Conservation (phyloP, 148 eudicot genomes). For the Spergularia marina region DNA sequence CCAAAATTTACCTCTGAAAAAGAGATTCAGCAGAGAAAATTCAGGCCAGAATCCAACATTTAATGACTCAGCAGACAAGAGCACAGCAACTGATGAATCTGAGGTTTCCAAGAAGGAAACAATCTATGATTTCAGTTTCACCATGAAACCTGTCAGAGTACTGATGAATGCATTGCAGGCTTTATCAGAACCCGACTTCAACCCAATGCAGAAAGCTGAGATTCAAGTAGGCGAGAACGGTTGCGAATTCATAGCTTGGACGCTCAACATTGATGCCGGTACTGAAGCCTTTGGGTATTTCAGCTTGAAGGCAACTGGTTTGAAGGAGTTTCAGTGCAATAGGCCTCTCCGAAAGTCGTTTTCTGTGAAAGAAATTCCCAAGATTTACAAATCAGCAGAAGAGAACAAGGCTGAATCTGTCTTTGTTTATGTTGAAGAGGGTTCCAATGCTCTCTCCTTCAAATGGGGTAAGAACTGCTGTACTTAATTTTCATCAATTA, state of each 20-base stretch:
- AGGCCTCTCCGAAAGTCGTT: background rate
- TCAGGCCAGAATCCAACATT: too few species aligned
- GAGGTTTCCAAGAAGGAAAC: background rate
- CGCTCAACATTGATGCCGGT: background rate
- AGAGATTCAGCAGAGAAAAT: too few species aligned
- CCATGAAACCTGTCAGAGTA: background rate
- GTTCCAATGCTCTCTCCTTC: background rate
- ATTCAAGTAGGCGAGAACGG: background rate
- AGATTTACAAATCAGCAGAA: background rate
- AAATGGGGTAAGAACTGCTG: background rate
- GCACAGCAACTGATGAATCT: too few species aligned
- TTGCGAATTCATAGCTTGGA: background rate
- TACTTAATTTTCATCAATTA: too few species aligned
- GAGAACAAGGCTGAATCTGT: background rate
- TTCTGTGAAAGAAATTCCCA: background rate
- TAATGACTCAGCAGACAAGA: too few species aligned
- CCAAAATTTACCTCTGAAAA: too few species aligned
- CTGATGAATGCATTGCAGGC: background rate
- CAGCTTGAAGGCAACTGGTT: background rate
- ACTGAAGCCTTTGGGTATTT: background rate
- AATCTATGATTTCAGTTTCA: background rate
- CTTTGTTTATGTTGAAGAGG: background rate
- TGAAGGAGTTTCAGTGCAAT: background rate
- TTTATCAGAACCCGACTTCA: background rate
- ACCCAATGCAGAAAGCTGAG: background rate